Conservation (phyloP, 1,284 basidiomycete species). For the Microbotryomycetes sp. region DNA sequence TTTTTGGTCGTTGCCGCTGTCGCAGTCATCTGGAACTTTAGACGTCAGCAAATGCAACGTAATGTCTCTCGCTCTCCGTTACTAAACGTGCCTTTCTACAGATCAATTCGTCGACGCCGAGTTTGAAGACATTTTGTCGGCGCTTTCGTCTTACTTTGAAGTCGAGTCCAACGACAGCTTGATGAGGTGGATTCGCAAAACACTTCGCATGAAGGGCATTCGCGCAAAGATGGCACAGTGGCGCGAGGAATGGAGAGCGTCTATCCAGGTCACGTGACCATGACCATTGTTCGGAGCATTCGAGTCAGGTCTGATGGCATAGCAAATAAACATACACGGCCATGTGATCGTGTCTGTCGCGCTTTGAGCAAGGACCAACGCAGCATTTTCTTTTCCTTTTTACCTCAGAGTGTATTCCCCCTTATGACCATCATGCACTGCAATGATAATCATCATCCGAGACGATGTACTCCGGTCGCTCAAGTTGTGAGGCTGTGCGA, state of each 20-base stretch:
- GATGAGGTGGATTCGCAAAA: slow-evolving; percentile 68
- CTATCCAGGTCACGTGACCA: no score
- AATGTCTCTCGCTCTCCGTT: not conserved
- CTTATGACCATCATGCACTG: no score
- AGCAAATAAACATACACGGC: no score
- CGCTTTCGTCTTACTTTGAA: slow-evolving; percentile 84
- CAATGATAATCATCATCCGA: no score
- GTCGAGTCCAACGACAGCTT: slow-evolving; percentile 77
- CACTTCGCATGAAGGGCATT: slow-evolving; percentile 47
- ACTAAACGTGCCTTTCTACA: slow-evolving; percentile 37
- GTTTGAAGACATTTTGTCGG: slow-evolving; percentile 81
- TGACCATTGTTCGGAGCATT: no score
- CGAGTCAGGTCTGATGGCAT: no score
- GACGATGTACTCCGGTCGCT: no score
- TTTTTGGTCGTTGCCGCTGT: slow-evolving; percentile 76
- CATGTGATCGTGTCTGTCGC: no score
- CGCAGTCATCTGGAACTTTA: slow-evolving; percentile 81
- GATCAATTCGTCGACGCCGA: slow-evolving; percentile 72
- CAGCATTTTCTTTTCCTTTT: no score
- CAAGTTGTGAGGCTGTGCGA: no score
- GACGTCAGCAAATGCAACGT: slow-evolving; percentile 49
- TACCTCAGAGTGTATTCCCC: no score
- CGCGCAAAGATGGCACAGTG: slow-evolving; percentile 60
- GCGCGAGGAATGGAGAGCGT: slow-evolving; percentile 62
- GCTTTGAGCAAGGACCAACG: no score